Base-by-base conservation (phyloP, 2,329 filamentous ascomycete species). In the Phaeosphaeria sp. region DNA sequence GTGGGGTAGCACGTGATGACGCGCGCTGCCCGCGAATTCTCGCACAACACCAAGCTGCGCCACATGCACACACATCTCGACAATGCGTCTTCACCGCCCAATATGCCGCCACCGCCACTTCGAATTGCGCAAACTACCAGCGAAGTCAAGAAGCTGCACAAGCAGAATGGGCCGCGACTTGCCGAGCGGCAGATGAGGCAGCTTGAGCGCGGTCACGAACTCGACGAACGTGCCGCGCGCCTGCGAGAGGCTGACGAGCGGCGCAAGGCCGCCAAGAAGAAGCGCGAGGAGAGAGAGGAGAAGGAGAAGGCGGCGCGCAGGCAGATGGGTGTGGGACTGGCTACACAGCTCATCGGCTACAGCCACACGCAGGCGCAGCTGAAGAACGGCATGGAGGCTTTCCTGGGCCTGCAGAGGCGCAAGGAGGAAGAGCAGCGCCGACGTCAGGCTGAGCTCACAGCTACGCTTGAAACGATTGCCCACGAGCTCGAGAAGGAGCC, bases 301-400 rank as follows among this genome's bases (percentile, higher is more conserved):
- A 75, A 73, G 42, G 75, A 78, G 30, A 61, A 56, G 11, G 60
- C 70, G 13, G 64, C 61, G 2, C 65, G 75, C 39, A 63, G 65
- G 27, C 65, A 69, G 41, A 55, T 68, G 20, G 77, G 76, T 1
- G 59, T 78, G 2, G 72, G 77, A 2, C 48, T 76, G 20, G 77
- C 77, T 7, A 78, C 77, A 6, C 77, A 79, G 56, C 46, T 77
- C 25, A 67, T 72, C 50, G 77, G 77, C n/a, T 79, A 71, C 48
- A 77, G 67, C 48, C 73, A 72, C 30, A 76, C 72, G 0, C 77
- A 79, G 60, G 72, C 69, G 41, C 62, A 67, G 54, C 51, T 77
- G 59, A 78, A 78, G 61, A 70, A 54, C 25, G 74, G 72, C 20
- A 78, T 79, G 76, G 74, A 77, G 54, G 64, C 71, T 0, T 77